Evolutionary conservation across 2,329 filamentous ascomycete genomes (phyloP).

Genomic region (Xylaria sp.): DNA sequence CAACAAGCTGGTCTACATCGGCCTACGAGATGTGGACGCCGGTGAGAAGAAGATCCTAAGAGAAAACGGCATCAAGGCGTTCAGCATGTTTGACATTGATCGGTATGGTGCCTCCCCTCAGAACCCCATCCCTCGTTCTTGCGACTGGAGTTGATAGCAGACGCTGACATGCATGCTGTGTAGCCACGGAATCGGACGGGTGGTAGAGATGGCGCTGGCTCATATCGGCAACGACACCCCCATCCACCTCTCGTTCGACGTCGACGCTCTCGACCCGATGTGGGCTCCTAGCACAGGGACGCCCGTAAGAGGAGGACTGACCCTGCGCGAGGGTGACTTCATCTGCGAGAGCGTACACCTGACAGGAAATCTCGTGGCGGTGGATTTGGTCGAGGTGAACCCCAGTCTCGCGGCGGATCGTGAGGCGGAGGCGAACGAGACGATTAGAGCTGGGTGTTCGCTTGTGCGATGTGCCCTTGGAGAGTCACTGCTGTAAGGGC

Average conservation of each 20-base stretch:
- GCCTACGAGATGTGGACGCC: conserved; percentile 88
- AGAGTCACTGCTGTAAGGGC: conserved; percentile 77
- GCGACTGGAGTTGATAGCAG: neutral
- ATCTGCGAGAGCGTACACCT: conserved; percentile 89
- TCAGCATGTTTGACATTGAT: conserved; percentile 98
- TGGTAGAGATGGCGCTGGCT: conserved; percentile 97
- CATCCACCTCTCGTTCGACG: conserved; percentile 96
- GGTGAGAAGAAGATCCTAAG: conserved; percentile 91
- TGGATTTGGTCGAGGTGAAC: conserved; percentile 85
- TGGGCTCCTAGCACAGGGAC: conserved; percentile 97
- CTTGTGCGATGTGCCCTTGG: conserved; percentile 90
- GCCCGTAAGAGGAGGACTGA: conserved; percentile 90
- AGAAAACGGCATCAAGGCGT: conserved; percentile 91
- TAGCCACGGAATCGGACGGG: conserved; percentile 89
- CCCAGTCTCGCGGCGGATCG: conserved; percentile 68
- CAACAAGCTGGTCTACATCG: conserved; percentile 95
- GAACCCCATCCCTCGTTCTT: neutral
- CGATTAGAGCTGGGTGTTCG: conserved; percentile 87
- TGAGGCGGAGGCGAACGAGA: conserved; percentile 75
- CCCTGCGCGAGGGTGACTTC: conserved; percentile 92
- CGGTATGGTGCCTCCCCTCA: conserved; percentile 57
- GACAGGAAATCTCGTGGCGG: conserved; percentile 77
- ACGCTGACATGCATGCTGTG: conserved; percentile 5
- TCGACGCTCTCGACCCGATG: conserved; percentile 93
- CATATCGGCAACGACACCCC: conserved; percentile 95